Evolutionary conservation across 805 yeast species (phyloP).

Genomic region (Grigorovia jiainica): DNA sequence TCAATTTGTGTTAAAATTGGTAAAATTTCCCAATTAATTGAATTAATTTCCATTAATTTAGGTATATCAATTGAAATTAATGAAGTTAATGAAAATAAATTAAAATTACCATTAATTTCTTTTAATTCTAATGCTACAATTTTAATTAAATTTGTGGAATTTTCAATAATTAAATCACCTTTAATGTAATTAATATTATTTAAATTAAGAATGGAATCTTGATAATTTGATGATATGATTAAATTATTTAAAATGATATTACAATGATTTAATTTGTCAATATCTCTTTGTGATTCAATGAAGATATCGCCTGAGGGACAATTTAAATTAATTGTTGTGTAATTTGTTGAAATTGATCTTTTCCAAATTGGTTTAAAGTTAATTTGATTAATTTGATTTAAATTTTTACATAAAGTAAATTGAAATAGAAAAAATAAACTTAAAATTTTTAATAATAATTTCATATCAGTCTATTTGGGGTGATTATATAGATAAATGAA

Average conservation of each 20-base stretch:
- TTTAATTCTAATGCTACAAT: slow-evolving; percentile 46
- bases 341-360: not conserved
- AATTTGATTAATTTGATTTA: not conserved
- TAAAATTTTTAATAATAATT: no score
- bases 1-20: slow-evolving; percentile 57
- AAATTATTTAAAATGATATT: slow-evolving; percentile 41
- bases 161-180: slow-evolving; percentile 47
- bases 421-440: no score
- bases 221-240: slow-evolving; percentile 37
- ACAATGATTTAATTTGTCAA: slow-evolving; percentile 41
- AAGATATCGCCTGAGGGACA: slow-evolving; percentile 29
- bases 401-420: no score
- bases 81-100: slow-evolving; percentile 52
- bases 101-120: slow-evolving; percentile 41
- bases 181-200: slow-evolving; percentile 33
- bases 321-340: not conserved
- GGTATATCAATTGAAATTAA: slow-evolving; percentile 52
- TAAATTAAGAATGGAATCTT: slow-evolving; percentile 43
- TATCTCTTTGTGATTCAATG: slow-evolving; percentile 31
- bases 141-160: slow-evolving; percentile 46
- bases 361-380: not conserved
- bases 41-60: slow-evolving; percentile 37
- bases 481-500: no score
- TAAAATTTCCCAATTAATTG: slow-evolving; percentile 58
- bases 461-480: no score